phyloP scores from a whole-genome alignment of 2,329 filamentous ascomycete genomes.

The Cladosporium sp. region DNA sequence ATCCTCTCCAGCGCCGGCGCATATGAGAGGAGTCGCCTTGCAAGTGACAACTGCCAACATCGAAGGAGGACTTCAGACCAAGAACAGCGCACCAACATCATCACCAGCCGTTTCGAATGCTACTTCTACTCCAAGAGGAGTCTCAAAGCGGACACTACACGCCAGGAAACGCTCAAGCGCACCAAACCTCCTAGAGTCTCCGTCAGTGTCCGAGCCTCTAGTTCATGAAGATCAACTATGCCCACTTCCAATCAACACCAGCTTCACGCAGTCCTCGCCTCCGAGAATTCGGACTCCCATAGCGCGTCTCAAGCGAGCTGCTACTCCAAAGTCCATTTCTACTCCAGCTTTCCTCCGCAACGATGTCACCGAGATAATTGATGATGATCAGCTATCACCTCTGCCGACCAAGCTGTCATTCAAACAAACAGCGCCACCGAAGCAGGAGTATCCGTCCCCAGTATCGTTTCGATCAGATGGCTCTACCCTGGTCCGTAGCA shows the following conservation, averaged over 20 bases:
- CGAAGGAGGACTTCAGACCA: not conserved
- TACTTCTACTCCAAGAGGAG: slow-evolving; percentile 10
- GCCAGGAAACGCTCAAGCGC: slow-evolving; percentile 26
- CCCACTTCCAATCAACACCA: slow-evolving; percentile 31
- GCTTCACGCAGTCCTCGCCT: slow-evolving; percentile 25
- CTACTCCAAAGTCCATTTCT: slow-evolving; percentile 19
- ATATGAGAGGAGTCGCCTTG: slow-evolving; percentile 35
- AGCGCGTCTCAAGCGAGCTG: slow-evolving; percentile 8
- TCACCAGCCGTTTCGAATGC: slow-evolving; percentile 34
- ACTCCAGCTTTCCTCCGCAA: slow-evolving; percentile 20
- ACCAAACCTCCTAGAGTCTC: slow-evolving; percentile 6
- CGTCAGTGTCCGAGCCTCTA: slow-evolving; percentile 4
- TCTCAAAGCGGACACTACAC: slow-evolving; percentile 18
- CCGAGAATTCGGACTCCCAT: slow-evolving; percentile 13
- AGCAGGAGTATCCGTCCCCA: slow-evolving; percentile 24
- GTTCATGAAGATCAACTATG: slow-evolving; percentile 31
- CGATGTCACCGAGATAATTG: slow-evolving; percentile 19
- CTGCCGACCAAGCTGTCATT: slow-evolving; percentile 32
- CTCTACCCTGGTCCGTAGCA: slow-evolving; percentile 16
- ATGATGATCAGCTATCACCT: slow-evolving; percentile 32
- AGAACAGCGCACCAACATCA: not conserved
- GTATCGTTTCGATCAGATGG: slow-evolving; percentile 20
- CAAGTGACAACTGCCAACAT: slow-evolving; percentile 27
- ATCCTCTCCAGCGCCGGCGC: slow-evolving; percentile 8
- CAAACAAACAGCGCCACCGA: slow-evolving; percentile 21